Evolutionary conservation across 1,284 basidiomycete genomes (phyloP).

Genomic region (Marasmius tenuissimus): DNA sequence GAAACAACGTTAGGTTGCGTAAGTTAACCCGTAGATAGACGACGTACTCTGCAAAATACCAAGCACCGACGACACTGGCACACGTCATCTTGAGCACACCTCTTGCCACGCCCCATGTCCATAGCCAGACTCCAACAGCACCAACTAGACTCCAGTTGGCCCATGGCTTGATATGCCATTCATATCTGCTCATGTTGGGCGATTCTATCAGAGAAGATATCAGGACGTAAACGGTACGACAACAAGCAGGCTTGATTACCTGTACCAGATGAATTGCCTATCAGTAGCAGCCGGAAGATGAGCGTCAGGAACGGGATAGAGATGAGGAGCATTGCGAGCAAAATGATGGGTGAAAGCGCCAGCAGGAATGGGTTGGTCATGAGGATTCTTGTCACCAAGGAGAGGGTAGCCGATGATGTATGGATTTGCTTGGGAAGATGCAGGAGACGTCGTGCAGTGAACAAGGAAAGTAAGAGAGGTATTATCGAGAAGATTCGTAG

Average conservation of each 20-base stretch:
- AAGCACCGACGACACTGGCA: slow-evolving; percentile 85
- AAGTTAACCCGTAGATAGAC: background rate
- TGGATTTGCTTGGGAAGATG: slow-evolving; percentile 66
- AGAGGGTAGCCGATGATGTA: slow-evolving; percentile 75
- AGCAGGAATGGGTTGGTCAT: slow-evolving; percentile 81
- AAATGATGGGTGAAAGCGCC: slow-evolving; percentile 75
- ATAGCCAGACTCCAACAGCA: slow-evolving; percentile 77
- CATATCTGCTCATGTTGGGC: slow-evolving; percentile 33
- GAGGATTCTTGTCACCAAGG: slow-evolving; percentile 78
- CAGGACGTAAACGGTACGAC: slow-evolving; percentile 23
- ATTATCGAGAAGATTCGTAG: slow-evolving; percentile 78
- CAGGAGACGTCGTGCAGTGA: slow-evolving; percentile 74
- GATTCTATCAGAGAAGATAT: slow-evolving; percentile 19
- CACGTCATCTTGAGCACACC: slow-evolving; percentile 79
- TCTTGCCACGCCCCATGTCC: slow-evolving; percentile 88
- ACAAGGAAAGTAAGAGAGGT: slow-evolving; percentile 68
- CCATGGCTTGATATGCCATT: slow-evolving; percentile 76
- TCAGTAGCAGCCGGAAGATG: slow-evolving; percentile 77
- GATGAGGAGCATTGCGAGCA: slow-evolving; percentile 69
- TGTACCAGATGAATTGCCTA: slow-evolving; percentile 55
- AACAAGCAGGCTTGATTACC: background rate
- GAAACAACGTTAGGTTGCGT: background rate
- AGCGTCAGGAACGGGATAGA: slow-evolving; percentile 87
- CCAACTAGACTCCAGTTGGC: slow-evolving; percentile 81
- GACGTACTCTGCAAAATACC: slow-evolving; percentile 83